Base-by-base conservation (phyloP, 257 asterid species). In the Apocynum venetum region DNA sequence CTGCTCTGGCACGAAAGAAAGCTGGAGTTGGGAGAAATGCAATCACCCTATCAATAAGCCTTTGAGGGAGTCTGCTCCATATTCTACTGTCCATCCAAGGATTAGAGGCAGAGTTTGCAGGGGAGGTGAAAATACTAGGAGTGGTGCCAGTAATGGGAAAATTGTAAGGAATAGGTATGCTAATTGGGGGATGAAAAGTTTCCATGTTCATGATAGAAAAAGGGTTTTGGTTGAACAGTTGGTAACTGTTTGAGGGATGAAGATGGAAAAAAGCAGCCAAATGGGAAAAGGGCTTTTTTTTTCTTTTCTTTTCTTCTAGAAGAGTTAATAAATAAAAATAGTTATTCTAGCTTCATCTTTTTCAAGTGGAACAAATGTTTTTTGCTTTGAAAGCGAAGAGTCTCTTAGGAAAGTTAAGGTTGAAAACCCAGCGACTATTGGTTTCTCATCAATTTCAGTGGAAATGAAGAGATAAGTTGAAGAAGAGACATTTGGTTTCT, bases 21-120 rank as follows among this genome's bases (percentile, higher is more conserved):
- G 97, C 94, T 3, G 98, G 98, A 25, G 97, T 85, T 0, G 98
- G 96, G 17, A 95, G 98, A 41, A 83, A 87, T 57, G 97, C 94
- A 47, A 95, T 71, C 35, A 92, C 77, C 59, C 98, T 92, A 43
- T 92, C 98, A 15, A 95, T 36, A 20, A 93, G 76, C 13, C 90
- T 84, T 51, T 87, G 90, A 0, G 98, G 98, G 7, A 95, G 94
- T 4, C 96, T 77, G 61, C 98, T 86, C 98, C 98, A 95, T 15
- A 95, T 88, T 63, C 96, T 85, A 79, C 82, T 68, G 80, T 95
- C 97, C 98, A 95, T 95, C 89, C 89, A 86, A 25, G 89, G 90
- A 65, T 67, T 76, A 17, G 67, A n/a, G 8, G 20, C 25, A 4
- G 70, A 40, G 10, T 47, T 56, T 46, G 63, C 44, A 49, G 81